phyloP scores from a whole-genome alignment of 768 basidiomycete species.

The Atractiella rhizophila region DNA sequence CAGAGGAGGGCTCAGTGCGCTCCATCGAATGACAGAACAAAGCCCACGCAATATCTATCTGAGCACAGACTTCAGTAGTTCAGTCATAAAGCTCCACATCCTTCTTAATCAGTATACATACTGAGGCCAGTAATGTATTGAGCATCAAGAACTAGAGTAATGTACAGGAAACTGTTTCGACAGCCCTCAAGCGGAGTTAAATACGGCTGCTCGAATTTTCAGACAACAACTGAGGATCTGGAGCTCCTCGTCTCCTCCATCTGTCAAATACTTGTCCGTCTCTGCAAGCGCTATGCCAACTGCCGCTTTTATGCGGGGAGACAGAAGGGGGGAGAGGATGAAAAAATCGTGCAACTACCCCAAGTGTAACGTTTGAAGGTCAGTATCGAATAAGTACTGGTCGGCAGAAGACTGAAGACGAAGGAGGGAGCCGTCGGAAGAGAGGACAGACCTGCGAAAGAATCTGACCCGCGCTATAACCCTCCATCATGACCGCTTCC shows the following conservation, averaged over 20 bases:
- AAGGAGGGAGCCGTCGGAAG: neutral
- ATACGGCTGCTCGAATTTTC: conserved; percentile 35
- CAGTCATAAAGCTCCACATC: no score
- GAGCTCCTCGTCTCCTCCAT: conserved; percentile 90
- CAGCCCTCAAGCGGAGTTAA: no score
- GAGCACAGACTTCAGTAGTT: no score
- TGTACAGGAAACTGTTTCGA: no score
- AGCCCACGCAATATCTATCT: no score
- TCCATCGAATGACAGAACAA: no score
- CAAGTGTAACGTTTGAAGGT: neutral
- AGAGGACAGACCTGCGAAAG: conserved; percentile 46
- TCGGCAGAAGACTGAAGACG: neutral
- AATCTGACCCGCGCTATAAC: conserved; percentile 75
- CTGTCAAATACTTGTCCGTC: conserved; percentile 82
- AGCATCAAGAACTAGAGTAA: no score
- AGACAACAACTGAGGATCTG: conserved; percentile 80
- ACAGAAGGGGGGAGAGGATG: conserved; percentile 53
- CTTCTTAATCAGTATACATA: no score
- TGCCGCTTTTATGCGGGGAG: conserved; percentile 49
- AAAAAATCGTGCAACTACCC: conserved; percentile 68
- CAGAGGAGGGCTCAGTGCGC: no score
- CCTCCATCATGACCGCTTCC: conserved; percentile 51
- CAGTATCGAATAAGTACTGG: neutral
- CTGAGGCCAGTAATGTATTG: no score
- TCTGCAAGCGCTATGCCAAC: conserved; percentile 71